A percentile compares a stretch with the other conserved stretches of the same genome.
These are phyloP conservation scores for Clarireedia monteithiana DNA, from an alignment of 2,329 filamentous ascomycete genomes.

Conservation along the genomic window DNA sequence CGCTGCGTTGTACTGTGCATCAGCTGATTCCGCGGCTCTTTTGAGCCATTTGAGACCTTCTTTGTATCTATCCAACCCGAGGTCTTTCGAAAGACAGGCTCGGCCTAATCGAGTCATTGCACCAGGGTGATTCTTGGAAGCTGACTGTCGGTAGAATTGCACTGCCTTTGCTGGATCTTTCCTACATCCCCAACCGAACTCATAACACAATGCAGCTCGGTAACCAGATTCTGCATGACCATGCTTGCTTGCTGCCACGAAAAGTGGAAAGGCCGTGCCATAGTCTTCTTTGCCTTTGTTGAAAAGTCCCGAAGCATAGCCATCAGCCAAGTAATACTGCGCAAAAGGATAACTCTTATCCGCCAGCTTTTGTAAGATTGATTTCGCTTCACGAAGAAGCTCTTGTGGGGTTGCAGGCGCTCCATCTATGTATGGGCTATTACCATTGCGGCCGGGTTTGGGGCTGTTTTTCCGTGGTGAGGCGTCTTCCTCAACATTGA, in stretches of 20 bases:
- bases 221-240: conserved; percentile 95
- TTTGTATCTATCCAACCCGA: conserved; percentile 77
- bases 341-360: conserved; percentile 92
- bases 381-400: conserved; percentile 77
- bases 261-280: conserved; percentile 84
- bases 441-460: conserved; percentile 39
- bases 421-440: conserved; percentile 39
- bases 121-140: conserved; percentile 89
- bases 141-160: conserved; percentile 84
- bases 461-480: conserved; percentile 30
- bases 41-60: conserved; percentile 97
- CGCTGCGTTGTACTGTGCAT: conserved; percentile 84
- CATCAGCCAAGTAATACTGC: conserved; percentile 94
- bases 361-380: conserved; percentile 77
- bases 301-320: conserved; percentile 88
- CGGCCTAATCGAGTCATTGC: conserved; percentile 89
- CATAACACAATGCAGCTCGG: conserved; percentile 87
- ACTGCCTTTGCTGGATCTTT: conserved; percentile 87
- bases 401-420: conserved; percentile 51
- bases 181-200: conserved; percentile 94
- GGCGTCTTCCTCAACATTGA: conserved; percentile 39
- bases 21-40: conserved; percentile 80
- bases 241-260: conserved; percentile 89
- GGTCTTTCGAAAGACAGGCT: conserved; percentile 81
- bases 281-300: conserved; percentile 91